Evolutionary conservation across 768 basidiomycete genomes (phyloP), one percentile per base, ranked within the genome.

Genomic region (Leccinum truebloodii): DNA sequence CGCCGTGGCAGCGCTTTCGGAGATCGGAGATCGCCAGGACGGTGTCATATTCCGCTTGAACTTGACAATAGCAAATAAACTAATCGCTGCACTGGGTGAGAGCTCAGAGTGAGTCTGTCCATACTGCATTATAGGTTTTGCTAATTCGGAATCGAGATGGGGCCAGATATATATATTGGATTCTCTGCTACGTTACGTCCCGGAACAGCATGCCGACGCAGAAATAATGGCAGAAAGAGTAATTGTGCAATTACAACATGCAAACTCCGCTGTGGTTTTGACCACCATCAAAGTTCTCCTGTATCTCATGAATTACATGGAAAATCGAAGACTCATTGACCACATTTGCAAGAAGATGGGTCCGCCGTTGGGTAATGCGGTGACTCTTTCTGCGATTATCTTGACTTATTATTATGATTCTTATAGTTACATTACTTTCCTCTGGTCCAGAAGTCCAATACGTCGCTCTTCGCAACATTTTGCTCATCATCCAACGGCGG

Each of bases 231-330:
- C 92, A n/a, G 97, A 99, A 73, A 89, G 96, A 34, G 90, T 99
- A 64, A 86, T 95, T 51, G 83, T 94, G 52, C 90, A 98, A 66
- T 79, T 99, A 28, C 94, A 97, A 70, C 96, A 98, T 72, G 94
- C 95, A n/a, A 99, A 99, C 73, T 95, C 94, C 28, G 97, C 97
- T 3, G 97, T 99, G n/a, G 95, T 98, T 12, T 80, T 99, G 57
- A 98, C 96, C n/a, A 91, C 95, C 14, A 92, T 98, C 82, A 98
- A 99, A 77, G 88, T 92, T 57, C 81, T 98, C 26, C 79, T 98
- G 20, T 98, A 96, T 70, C 79, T 98, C 61, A 98, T 99, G 96
- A 99, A 98, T 75, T 98, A 99, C 76, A 98, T 98, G 92, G 90
- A 93, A 63, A 89, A 92, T 72, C 85, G 91, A 59, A 83, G 81